A percentile compares a stretch with the other conserved stretches of the same genome.
These are phyloP conservation scores for Boletus patriciae DNA, from an alignment of 768 basidiomycete species.

Conservation along the genomic window DNA sequence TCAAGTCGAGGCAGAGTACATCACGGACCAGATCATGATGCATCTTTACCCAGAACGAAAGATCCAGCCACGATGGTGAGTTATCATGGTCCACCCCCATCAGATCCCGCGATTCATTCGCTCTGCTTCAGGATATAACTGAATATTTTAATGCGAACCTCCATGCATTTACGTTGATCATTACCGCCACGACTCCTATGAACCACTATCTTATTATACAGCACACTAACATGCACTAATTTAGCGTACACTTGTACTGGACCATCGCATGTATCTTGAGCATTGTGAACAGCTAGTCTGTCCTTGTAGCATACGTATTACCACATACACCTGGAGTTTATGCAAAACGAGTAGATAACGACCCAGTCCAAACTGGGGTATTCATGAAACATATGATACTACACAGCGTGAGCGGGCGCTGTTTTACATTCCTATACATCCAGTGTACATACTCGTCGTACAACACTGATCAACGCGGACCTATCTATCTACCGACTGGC, in stretches of 20 bases:
- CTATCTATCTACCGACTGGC: background rate
- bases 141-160: background rate
- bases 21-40: constrained; percentile 37
- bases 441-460: background rate
- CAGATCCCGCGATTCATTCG: background rate
- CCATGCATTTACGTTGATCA: constrained; percentile 9
- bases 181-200: constrained; percentile 11
- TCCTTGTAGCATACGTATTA: background rate
- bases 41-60: constrained; percentile 33
- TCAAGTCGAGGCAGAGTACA: constrained; percentile 34
- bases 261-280: constrained; percentile 13
- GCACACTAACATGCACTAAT: constrained; percentile 13
- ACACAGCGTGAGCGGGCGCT: background rate
- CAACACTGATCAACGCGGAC: background rate
- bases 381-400: background rate
- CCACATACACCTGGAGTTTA: background rate
- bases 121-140: constrained; percentile 23
- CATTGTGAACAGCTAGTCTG: constrained; percentile 21
- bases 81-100: background rate
- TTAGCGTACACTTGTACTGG: constrained; percentile 22
- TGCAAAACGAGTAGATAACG: background rate
- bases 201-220: constrained; percentile 17
- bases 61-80: constrained; percentile 36
- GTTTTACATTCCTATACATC: background rate
- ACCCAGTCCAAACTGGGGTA: background rate